Percentiles rank a stretch among this genome's conserved stretches.
Conservation (phyloP, 140 eudicot genomes). For the Cichorium intybus region DNA sequence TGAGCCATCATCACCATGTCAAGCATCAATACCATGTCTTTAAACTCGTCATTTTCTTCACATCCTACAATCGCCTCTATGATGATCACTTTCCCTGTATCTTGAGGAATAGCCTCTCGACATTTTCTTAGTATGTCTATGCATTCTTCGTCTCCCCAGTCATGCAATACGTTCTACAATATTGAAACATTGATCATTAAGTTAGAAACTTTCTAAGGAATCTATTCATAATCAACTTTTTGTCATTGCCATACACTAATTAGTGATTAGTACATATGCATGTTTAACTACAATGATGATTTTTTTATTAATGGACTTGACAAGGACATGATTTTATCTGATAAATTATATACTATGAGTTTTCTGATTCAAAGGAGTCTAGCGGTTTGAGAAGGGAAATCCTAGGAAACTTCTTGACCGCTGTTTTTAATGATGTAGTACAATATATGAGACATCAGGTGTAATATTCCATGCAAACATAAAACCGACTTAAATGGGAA, state of each 20-base stretch:
- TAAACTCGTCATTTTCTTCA: constrained; percentile 1
- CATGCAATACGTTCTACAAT: constrained; percentile 70
- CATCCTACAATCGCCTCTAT: constrained; percentile 38
- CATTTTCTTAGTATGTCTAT: constrained; percentile 51
- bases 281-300: neutral
- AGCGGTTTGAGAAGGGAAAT: too few relatives aligned
- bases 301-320: too few relatives aligned
- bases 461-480: too few relatives aligned
- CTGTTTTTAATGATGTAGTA: too few relatives aligned
- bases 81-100: constrained; percentile 61
- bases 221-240: neutral
- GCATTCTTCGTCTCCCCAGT: constrained; percentile 87
- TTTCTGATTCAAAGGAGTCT: too few relatives aligned
- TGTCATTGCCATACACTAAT: neutral
- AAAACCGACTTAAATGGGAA: too few relatives aligned
- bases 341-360: too few relatives aligned
- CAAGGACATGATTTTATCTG: too few relatives aligned
- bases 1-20: neutral
- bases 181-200: neutral
- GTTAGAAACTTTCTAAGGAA: too few relatives aligned
- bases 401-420: too few relatives aligned
- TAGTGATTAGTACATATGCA: neutral
- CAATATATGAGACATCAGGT: too few relatives aligned
- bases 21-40: neutral
- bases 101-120: constrained; percentile 50